Percentiles rank a stretch among this genome's conserved stretches.
Evolutionary conservation across 2,329 filamentous ascomycete species (phyloP).

Genomic region (Fusarium irregulare): DNA sequence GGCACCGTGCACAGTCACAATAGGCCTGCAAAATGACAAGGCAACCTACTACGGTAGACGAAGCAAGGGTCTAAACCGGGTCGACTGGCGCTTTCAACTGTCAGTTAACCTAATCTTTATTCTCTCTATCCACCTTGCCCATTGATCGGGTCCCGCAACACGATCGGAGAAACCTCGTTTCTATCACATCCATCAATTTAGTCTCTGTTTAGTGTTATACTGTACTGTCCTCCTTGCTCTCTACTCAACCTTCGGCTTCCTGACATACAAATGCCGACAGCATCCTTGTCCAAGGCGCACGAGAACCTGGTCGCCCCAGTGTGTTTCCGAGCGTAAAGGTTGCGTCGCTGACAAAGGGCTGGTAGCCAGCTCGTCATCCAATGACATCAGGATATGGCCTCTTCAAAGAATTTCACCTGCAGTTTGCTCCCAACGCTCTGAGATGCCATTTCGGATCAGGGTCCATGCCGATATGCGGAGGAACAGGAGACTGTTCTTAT

Average conservation of each 20-base stretch:
- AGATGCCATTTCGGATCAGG: constrained; percentile 32
- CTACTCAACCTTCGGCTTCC: not conserved
- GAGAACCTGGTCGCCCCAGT: not conserved
- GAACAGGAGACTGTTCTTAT: not conserved
- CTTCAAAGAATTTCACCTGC: not conserved
- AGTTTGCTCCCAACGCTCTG: constrained; percentile 5
- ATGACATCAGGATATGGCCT: constrained; percentile 31
- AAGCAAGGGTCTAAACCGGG: constrained; percentile 25
- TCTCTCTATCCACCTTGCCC: not conserved
- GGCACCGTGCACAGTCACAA: constrained; percentile 23
- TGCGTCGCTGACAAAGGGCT: not conserved
- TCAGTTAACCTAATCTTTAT: constrained; percentile 33
- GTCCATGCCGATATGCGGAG: constrained; percentile 1
- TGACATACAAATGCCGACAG: constrained; percentile 11
- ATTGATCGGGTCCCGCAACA: constrained; percentile 12
- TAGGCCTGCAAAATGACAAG: constrained; percentile 4
- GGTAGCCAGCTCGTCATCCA: not conserved
- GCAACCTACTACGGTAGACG: constrained; percentile 7
- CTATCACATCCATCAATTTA: not conserved
- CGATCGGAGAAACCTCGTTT: not conserved
- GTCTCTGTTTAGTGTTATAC: not conserved
- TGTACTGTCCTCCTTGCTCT: not conserved
- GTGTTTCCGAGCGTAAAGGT: not conserved
- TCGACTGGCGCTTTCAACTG: constrained; percentile 16
- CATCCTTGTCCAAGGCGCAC: constrained; percentile 10